phyloP scores from a whole-genome alignment of 805 yeast genomes.

The Lipomyces sp. region DNA sequence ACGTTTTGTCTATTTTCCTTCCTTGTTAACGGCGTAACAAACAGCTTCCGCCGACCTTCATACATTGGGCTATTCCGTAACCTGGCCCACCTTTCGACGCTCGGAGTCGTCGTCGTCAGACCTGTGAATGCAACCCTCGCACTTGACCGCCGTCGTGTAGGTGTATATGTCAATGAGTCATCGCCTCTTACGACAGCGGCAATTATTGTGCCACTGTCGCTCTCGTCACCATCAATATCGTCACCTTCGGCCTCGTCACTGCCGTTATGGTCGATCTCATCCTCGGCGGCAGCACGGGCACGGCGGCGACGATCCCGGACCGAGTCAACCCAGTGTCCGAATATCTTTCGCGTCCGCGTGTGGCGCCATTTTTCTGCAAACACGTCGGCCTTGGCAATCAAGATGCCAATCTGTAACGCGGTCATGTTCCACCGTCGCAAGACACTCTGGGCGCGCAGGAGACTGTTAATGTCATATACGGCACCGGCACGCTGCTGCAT shows the following conservation, averaged over 20 bases:
- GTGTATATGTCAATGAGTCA: conserved; percentile 14
- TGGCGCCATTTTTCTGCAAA: conserved; percentile 17
- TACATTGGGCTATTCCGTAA: conserved; percentile 35
- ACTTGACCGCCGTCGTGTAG: conserved; percentile 11
- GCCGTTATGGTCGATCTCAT: not conserved
- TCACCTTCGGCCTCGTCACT: not conserved
- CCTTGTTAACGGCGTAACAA: conserved; percentile 25
- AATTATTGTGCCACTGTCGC: conserved; percentile 6
- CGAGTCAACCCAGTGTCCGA: conserved; percentile 30
- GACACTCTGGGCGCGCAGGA: conserved; percentile 27
- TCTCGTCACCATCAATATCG: conserved; percentile 3
- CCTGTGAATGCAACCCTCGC: conserved; percentile 8
- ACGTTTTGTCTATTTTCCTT: not conserved
- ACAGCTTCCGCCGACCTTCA: conserved; percentile 29
- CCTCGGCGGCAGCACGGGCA: conserved; percentile 1
- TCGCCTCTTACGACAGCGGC: not conserved
- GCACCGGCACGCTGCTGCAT: conserved; percentile 12
- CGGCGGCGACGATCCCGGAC: conserved; percentile 14
- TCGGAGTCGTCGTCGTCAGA: conserved; percentile 19
- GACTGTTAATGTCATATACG: conserved; percentile 26
- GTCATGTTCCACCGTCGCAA: conserved; percentile 31
- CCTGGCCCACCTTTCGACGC: conserved; percentile 30
- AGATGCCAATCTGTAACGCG: conserved; percentile 27
- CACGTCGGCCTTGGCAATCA: conserved; percentile 23
- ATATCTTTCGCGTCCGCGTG: conserved; percentile 12